Base-by-base conservation (phyloP, 2,329 filamentous ascomycete genomes). In the Hortaea werneckii region DNA sequence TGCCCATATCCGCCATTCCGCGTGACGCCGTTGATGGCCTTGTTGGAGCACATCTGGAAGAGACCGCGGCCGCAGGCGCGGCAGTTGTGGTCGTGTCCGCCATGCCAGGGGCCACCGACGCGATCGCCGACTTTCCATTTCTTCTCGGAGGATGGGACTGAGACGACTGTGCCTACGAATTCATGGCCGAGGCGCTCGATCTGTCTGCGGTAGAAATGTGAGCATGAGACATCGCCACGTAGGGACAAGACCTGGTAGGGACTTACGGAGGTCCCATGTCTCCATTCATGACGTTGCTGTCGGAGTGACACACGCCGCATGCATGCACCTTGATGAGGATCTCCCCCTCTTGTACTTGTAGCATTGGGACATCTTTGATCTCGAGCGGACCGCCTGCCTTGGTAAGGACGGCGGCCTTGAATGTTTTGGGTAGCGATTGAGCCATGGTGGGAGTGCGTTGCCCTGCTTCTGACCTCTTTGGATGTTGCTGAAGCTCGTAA, bases 321-420 rank as follows among this genome's bases (percentile, higher is more conserved):
- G 83, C 83, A 6, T 80, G 68, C 2, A 86, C 76, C 61, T 87
- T 87, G 62, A 86, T 73, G 27, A 88, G 74, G 2, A 88, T 67
- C 56, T 86, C 71, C 12, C 75, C 73, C 0, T 69, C 60, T 5
- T 71, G 65, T 1, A 82, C 82, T 30, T 69, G 60, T 48, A 74
- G 69, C 37, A 87, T 69, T 12, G 74, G 68, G 4, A 82, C 58
- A 3, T 85, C 76, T 52, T 79, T 74, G 51, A 87, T 67, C 2
- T 65, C 65, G 52, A 83, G 70, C 0, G 77, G 73, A 2, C 64
- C 66, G 46, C 73, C 71, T 27, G 67, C 61, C 47, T 72, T 68
- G 45, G 76, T 72, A 54, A 85, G 67, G 46, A 83, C 70, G 41
- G 79, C 80, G 4, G 78, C 81, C 61, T 80, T 83, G 72, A 76